Evolutionary conservation across 345 rosid species (phyloP).

Genomic region (Garcia nutans): DNA sequence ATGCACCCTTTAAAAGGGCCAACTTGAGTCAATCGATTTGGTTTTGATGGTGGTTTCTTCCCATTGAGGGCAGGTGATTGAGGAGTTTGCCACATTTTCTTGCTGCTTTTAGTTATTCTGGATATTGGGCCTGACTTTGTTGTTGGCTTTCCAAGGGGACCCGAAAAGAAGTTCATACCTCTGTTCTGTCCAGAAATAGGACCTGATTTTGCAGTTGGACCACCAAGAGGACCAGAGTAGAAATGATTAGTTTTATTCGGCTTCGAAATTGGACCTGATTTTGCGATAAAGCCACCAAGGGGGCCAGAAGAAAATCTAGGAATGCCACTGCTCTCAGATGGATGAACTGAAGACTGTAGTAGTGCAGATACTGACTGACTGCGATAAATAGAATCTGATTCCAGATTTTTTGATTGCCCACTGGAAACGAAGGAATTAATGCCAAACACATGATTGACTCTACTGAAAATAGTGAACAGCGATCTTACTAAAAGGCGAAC

Average conservation of each 20-base stretch:
- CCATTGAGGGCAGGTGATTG: slow-evolving; percentile 36
- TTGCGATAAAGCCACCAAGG: slow-evolving; percentile 43
- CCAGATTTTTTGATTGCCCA: slow-evolving; percentile 39
- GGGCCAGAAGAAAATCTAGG: slow-evolving; percentile 87
- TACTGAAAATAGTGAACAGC: slow-evolving; percentile 63
- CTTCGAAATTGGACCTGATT: slow-evolving; percentile 48
- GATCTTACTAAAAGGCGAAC: slow-evolving; percentile 74
- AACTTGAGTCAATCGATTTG: slow-evolving; percentile 61
- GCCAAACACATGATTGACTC: slow-evolving; percentile 72
- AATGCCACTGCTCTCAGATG: slow-evolving; percentile 43
- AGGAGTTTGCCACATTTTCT: slow-evolving; percentile 55
- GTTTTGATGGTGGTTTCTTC: slow-evolving; percentile 49
- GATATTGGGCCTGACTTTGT: slow-evolving; percentile 60
- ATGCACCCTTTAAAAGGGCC: slow-evolving; percentile 89
- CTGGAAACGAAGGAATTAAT: slow-evolving; percentile 40
- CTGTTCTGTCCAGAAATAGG: slow-evolving; percentile 41
- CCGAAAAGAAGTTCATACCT: slow-evolving; percentile 54
- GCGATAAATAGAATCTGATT: slow-evolving; percentile 55
- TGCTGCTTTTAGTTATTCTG: slow-evolving; percentile 46
- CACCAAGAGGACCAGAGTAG: slow-evolving; percentile 79
- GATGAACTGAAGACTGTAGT: slow-evolving; percentile 53
- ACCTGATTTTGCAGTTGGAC: slow-evolving; percentile 48
- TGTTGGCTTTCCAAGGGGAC: slow-evolving; percentile 52
- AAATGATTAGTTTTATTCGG: slow-evolving; percentile 49
- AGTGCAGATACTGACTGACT: slow-evolving; percentile 69